phyloP scores from a whole-genome alignment of 768 basidiomycete genomes.

The Lactarius sp. region DNA sequence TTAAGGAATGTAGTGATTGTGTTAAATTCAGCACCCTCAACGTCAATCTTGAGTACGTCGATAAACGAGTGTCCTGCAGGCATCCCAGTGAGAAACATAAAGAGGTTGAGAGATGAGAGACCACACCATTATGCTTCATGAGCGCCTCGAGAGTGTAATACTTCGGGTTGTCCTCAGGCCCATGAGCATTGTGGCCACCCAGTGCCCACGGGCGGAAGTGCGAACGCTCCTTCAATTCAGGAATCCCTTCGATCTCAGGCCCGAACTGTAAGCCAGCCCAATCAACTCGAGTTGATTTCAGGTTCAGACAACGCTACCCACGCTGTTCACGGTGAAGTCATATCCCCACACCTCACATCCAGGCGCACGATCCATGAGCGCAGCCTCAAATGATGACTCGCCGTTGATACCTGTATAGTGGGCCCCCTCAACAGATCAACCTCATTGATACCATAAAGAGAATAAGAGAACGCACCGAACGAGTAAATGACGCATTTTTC shows the following conservation, averaged over 20 bases:
- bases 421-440: background rate
- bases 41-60: slow-evolving; percentile 69
- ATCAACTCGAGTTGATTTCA: background rate
- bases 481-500: slow-evolving; percentile 47
- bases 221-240: slow-evolving; percentile 33
- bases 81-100: background rate
- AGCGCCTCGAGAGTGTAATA: slow-evolving; percentile 60
- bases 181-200: slow-evolving; percentile 42
- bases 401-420: slow-evolving; percentile 39
- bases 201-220: slow-evolving; percentile 41
- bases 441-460: background rate
- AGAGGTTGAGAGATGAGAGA: background rate
- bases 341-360: slow-evolving; percentile 42
- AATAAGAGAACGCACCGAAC: slow-evolving; percentile 34
- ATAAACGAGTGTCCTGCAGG: slow-evolving; percentile 55
- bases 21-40: slow-evolving; percentile 65
- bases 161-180: slow-evolving; percentile 41
- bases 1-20: slow-evolving; percentile 45
- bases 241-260: slow-evolving; percentile 38
- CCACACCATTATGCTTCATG: slow-evolving; percentile 57
- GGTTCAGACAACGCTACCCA: slow-evolving; percentile 23
- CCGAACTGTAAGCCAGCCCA: slow-evolving; percentile 33
- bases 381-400: slow-evolving; percentile 51
- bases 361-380: slow-evolving; percentile 40
- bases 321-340: slow-evolving; percentile 38